Evolutionary conservation across 2,329 filamentous ascomycete genomes (phyloP), one percentile per base, ranked within the genome.

Genomic region (Hymenoscyphus scutula): DNA sequence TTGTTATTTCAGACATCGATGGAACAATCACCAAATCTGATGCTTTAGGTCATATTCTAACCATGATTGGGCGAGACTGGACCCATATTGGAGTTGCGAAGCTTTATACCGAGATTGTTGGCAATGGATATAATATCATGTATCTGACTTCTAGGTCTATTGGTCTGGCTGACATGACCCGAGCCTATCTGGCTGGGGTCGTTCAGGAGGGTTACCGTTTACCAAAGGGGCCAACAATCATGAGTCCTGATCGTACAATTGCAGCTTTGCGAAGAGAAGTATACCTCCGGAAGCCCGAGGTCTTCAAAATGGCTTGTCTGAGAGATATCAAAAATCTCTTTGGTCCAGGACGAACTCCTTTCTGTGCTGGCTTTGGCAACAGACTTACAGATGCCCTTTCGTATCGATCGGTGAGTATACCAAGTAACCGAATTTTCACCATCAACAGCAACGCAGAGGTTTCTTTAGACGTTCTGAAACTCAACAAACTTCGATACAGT

Each of bases 231-330:
- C 95, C 95, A 0, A 96, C 96, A 0, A 98, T 99, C 67, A 87
- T 97, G 76, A 96, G 91, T 38, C 96, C 95, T 0, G 95, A 99
- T 76, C 85, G 95, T 60, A 98, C 93, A 0, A 96, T 98, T 78
- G 93, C 96, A 7, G 96, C 95, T 0, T 78, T 99, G 32, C 84
- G 95, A 62, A 87, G 95, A 56, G 95, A 99, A 75, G 86, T 99
- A 5, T 99, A 99, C 74, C 82, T 99, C 29, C 87, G 95, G 59
- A 98, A 99, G 75, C 96, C 95, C 0, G 93, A 99, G 74, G 92
- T 99, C 7, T 99, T 99, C 85, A 99, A 99, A 78, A 99, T 99
- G 96, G 92, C 95, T 1, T 99, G 95, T 66, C 79, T 99, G 23
- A 88, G 95, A 48, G 95, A 99, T 75, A 98, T 99, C 69, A 88